phyloP scores from a whole-genome alignment of 306 rosid species.

The Carpinus fangiana region DNA sequence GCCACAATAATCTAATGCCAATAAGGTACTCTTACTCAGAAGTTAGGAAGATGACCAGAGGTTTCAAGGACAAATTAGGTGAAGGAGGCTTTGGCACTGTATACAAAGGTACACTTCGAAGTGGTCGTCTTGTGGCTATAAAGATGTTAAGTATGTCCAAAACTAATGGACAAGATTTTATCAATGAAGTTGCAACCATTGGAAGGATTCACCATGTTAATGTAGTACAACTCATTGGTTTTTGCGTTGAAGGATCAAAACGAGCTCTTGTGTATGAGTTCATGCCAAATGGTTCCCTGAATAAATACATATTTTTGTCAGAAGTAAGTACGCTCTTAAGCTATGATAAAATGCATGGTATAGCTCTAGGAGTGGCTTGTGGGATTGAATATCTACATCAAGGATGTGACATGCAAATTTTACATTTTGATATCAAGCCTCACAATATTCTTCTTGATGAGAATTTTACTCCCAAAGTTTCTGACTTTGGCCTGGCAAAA shows the following conservation, averaged over 20 bases:
- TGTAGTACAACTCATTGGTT: conserved; percentile 22
- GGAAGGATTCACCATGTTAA: conserved; percentile 25
- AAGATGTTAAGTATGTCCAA: conserved; percentile 18
- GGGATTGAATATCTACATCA: conserved; percentile 1
- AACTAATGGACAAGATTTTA: conserved; percentile 30
- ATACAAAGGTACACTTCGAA: conserved; percentile 12
- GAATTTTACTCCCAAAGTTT: background rate
- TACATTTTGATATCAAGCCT: background rate
- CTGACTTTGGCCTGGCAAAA: background rate
- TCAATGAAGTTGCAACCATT: conserved; percentile 18
- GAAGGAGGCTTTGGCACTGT: conserved; percentile 26
- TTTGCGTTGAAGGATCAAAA: conserved; percentile 25
- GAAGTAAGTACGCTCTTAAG: background rate
- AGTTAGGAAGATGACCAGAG: conserved; percentile 17
- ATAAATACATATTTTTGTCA: conserved; percentile 20
- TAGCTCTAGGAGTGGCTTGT: background rate
- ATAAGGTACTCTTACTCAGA: conserved; percentile 23
- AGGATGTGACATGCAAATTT: conserved; percentile 8
- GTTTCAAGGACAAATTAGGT: conserved; percentile 19
- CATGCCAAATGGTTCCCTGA: conserved; percentile 33
- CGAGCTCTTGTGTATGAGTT: conserved; percentile 23
- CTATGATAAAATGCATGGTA: background rate
- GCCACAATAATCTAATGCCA: background rate
- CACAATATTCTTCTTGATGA: background rate
- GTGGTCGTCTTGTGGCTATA: conserved; percentile 21